A percentile compares a stretch with the other conserved stretches of the same genome.
phyloP scores from a whole-genome alignment of 139 green algal genomes.

The Choricystis sp. region DNA sequence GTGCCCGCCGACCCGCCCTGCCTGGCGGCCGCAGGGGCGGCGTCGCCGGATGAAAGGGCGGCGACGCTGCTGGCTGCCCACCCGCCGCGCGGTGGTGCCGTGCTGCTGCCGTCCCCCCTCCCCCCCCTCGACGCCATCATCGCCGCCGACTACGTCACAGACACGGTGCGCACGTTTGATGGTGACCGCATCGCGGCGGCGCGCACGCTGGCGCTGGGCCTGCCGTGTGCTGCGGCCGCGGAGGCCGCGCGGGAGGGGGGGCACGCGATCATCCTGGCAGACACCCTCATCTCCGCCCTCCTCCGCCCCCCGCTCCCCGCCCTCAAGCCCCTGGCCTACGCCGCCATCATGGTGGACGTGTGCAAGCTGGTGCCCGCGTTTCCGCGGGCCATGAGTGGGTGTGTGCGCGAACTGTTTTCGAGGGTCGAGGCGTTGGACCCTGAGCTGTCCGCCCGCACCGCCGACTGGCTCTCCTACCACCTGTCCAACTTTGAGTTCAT shows the following conservation, averaged over 20 bases:
- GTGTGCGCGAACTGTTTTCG: conserved; percentile 47
- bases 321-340: conserved; percentile 65
- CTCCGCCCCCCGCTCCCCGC: conserved; percentile 15
- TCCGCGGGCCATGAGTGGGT: conserved; percentile 38
- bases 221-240: background rate
- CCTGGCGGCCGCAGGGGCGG: too few species aligned
- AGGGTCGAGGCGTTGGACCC: conserved; percentile 48
- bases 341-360: conserved; percentile 65
- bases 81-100: conserved; percentile 47
- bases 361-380: conserved; percentile 44
- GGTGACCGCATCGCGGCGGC: conserved; percentile 49
- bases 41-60: background rate
- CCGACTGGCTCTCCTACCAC: conserved; percentile 78
- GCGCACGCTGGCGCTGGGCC: conserved; percentile 24
- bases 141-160: conserved; percentile 61
- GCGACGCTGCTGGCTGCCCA: conserved; percentile 24
- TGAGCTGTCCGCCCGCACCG: conserved; percentile 42
- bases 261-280: background rate
- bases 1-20: background rate
- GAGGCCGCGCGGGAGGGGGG: background rate
- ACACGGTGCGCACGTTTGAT: conserved; percentile 48
- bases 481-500: conserved; percentile 70
- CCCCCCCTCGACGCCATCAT: conserved; percentile 51
- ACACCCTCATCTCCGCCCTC: background rate
- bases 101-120: conserved; percentile 39